Conservation (phyloP, 345 rosid species). For the Acer campestre region DNA sequence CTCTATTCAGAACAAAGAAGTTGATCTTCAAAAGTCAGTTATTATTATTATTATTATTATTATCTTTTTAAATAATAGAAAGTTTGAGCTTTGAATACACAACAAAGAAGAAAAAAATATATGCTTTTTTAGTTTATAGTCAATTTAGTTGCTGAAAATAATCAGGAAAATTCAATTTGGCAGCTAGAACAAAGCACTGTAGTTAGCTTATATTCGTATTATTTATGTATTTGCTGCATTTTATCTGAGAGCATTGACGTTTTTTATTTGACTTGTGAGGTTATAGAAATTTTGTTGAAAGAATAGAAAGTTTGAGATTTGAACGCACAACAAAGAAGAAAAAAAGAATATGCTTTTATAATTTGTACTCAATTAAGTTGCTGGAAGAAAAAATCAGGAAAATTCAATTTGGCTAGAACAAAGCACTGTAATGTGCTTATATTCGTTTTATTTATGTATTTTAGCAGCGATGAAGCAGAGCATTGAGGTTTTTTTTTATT, state of each 20-base stretch:
- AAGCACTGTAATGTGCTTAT: background rate
- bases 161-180: background rate
- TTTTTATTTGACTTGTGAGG: conserved; percentile 7
- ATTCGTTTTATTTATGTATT: background rate
- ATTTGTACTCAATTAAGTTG: background rate
- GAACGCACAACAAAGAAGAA: background rate
- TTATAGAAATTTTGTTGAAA: background rate
- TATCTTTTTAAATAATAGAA: too few species aligned
- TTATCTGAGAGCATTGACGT: background rate
- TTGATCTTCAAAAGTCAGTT: conserved; percentile 60
- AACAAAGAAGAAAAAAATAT: background rate
- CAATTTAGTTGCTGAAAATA: background rate
- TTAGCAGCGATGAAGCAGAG: background rate
- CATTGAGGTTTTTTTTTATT: background rate
- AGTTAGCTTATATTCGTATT: background rate
- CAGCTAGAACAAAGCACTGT: background rate
- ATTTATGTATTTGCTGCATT: background rate
- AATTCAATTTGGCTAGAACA: background rate
- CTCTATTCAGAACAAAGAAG: conserved; percentile 46
- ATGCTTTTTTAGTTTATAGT: background rate
- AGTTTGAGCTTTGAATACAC: background rate
- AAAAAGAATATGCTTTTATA: background rate
- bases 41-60: background rate
- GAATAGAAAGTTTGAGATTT: background rate
- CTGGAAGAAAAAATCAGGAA: background rate